These are phyloP conservation scores for Rosa persica DNA, from an alignment of 306 rosid species.

Conservation along the genomic window DNA sequence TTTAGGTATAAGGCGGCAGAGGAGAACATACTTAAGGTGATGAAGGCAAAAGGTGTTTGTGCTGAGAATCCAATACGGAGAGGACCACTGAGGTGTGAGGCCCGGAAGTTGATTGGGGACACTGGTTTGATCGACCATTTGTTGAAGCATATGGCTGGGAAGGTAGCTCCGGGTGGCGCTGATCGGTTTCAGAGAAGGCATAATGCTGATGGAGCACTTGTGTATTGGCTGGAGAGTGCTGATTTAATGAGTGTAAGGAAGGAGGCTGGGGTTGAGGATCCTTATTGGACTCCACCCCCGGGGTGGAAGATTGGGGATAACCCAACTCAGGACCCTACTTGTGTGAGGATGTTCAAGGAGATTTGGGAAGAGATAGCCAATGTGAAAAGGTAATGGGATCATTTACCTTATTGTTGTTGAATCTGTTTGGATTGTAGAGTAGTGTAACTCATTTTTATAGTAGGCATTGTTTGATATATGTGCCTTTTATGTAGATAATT, in stretches of 20 bases:
- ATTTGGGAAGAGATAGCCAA: conserved; percentile 59
- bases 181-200: conserved; percentile 78
- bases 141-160: conserved; percentile 93
- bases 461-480: neutral
- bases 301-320: conserved; percentile 85
- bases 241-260: conserved; percentile 58
- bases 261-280: conserved; percentile 79
- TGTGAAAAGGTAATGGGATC: conserved; percentile 45
- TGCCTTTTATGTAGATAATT: neutral
- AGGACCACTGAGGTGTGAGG: conserved; percentile 71
- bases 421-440: neutral
- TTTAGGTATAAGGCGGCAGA: conserved; percentile 70
- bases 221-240: conserved; percentile 90
- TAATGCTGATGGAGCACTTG: conserved; percentile 91
- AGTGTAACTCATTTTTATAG: neutral
- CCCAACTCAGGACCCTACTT: conserved; percentile 56
- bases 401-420: neutral
- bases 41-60: conserved; percentile 66
- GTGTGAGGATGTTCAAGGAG: conserved; percentile 45
- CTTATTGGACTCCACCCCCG: conserved; percentile 81
- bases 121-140: conserved; percentile 90
- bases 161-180: conserved; percentile 75
- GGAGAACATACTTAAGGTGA: conserved; percentile 65
- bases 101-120: conserved; percentile 81
- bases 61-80: conserved; percentile 69